Evolutionary conservation across 1,284 basidiomycete genomes (phyloP), one percentile per base, ranked within the genome.

Genomic region (Singerocomus rubriflavus): DNA sequence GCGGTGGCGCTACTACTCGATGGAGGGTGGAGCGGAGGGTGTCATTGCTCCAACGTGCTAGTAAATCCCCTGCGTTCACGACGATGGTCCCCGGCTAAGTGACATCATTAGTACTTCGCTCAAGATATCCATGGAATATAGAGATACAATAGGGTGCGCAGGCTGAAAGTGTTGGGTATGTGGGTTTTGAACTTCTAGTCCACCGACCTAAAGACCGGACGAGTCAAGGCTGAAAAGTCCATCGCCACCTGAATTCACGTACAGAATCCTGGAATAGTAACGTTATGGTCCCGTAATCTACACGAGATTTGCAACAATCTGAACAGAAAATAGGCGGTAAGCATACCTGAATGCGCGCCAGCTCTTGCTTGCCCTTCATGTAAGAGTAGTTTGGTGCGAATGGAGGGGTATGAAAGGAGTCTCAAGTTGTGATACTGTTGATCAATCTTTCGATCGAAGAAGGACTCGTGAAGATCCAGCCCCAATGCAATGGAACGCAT

Each of bases 11-110:
- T 11, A 92, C 89, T 32, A 93, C 90, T 17, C 87, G 81, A 68
- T 92, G 91, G 8, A 91, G 75, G 1, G 90, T 92, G 36, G 88
- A 89, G 21, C 84, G 79, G 35, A 93, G 73, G 16, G 84, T 74
- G 66, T 91, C 85, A 67, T 93, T 93, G 56, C 84, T 88, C 90
- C 91, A 93, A 35, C 91, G 84, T 6, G 86, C 79, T 17, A 93
- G 76, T 16, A 93, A 77, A 66, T 93, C 91, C 6, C 88, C 91
- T 5, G 89, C 84, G 60, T 93, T 93, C 46, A 93, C 78, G 29
- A 93, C 87, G 49, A 93, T 85, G 4, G 90, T 91, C 11, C 80
- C 88, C 5, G 84, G 81, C 81, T 91, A 57, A 16, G 53, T 54
- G 35, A 50, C 46, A 35, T 57, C n/a, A 57, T 52, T 27, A 54